Percentiles rank a stretch among this genome's conserved stretches.
Evolutionary conservation across 805 yeast species (phyloP).

Genomic region (Saccharomycopsis lassenensis): DNA sequence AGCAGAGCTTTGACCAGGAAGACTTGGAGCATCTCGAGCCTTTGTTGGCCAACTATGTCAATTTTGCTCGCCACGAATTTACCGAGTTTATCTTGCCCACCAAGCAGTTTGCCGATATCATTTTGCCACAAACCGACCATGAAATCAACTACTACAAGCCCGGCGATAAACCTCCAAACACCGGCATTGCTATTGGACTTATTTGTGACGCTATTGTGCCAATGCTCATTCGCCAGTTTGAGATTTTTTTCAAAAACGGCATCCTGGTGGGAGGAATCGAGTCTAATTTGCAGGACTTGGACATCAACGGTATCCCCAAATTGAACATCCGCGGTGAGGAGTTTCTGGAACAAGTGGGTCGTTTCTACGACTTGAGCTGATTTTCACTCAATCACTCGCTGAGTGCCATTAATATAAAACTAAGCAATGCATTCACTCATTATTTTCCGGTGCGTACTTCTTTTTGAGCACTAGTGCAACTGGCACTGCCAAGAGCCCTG

Average conservation of each 20-base stretch:
- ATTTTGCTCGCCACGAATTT: conserved; percentile 54
- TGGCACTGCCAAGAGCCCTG: too few species aligned
- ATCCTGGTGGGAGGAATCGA: neutral
- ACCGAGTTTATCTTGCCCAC: conserved; percentile 55
- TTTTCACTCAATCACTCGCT: too few species aligned
- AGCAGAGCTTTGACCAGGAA: conserved; percentile 18
- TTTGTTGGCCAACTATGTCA: conserved; percentile 37
- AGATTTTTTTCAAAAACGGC: neutral
- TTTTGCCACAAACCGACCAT: too few species aligned
- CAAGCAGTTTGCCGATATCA: conserved; percentile 61
- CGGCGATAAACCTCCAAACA: too few species aligned
- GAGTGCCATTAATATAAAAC: too few species aligned
- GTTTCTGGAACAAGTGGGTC: conserved; percentile 31
- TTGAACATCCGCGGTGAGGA: conserved; percentile 27
- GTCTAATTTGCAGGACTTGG: conserved; percentile 4
- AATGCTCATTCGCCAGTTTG: conserved; percentile 18
- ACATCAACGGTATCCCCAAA: conserved; percentile 17
- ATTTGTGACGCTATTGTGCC: conserved; percentile 56
- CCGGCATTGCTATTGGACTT: conserved; percentile 36
- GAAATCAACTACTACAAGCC: too few species aligned
- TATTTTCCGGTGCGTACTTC: too few species aligned
- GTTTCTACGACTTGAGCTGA: conserved; percentile 30
- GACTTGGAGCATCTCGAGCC: conserved; percentile 21
- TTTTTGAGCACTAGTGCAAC: too few species aligned
- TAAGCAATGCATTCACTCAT: too few species aligned